phyloP scores from a whole-genome alignment of 805 yeast species.

The Metschnikowia borealis region DNA sequence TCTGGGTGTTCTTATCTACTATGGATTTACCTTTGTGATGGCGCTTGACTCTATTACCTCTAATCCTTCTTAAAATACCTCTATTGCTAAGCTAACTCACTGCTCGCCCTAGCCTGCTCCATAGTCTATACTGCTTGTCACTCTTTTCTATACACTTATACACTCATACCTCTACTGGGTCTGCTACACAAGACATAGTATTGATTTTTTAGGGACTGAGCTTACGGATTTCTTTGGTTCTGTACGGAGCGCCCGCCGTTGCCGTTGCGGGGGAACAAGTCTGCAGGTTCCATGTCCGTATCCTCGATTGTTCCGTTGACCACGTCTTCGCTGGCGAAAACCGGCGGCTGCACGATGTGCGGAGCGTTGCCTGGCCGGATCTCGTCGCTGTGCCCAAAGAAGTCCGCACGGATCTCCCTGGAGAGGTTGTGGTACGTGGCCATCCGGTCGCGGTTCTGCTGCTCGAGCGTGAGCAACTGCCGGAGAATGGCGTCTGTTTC shows the following conservation, averaged over 20 bases:
- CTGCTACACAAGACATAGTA: too few relatives aligned
- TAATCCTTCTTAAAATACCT: too few relatives aligned
- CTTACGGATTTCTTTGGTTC: neutral
- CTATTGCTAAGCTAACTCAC: too few relatives aligned
- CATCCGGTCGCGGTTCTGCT: constrained; percentile 12
- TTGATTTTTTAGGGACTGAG: too few relatives aligned
- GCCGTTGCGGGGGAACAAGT: constrained; percentile 20
- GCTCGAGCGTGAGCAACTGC: constrained; percentile 15
- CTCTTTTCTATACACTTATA: too few relatives aligned
- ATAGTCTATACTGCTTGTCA: too few relatives aligned
- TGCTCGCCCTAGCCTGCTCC: too few relatives aligned
- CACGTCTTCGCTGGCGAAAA: constrained; percentile 26
- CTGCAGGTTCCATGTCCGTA: constrained; percentile 29
- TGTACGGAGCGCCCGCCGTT: neutral
- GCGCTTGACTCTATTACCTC: too few relatives aligned
- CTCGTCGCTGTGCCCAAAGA: constrained; percentile 5
- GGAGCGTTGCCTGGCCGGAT: constrained; percentile 34
- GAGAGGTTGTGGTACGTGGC: constrained; percentile 13
- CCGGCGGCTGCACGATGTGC: constrained; percentile 39
- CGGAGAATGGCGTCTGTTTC: constrained; percentile 17
- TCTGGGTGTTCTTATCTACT: too few relatives aligned
- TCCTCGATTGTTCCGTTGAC: constrained; percentile 27
- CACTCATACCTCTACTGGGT: too few relatives aligned
- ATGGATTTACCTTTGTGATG: too few relatives aligned
- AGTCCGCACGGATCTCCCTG: constrained; percentile 7